phyloP scores from a whole-genome alignment of 176 grass and related monocot species.

The Rhynchospora breviuscula region DNA sequence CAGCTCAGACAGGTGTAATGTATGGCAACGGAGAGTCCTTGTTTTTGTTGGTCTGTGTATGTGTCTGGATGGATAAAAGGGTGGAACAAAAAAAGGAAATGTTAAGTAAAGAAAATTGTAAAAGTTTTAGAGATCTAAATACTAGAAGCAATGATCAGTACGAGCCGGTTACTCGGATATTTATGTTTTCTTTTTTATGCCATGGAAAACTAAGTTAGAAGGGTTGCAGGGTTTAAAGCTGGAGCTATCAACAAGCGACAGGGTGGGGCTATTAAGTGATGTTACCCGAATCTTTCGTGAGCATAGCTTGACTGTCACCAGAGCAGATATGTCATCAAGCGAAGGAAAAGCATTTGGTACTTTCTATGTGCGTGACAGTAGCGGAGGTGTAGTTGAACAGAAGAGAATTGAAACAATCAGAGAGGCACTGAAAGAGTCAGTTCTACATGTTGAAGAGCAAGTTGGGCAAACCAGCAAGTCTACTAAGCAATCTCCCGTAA shows the following conservation, averaged over 20 bases:
- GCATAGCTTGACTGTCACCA: conserved; percentile 77
- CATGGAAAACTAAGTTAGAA: background rate
- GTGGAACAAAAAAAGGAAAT: background rate
- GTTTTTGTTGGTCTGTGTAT: too few relatives aligned
- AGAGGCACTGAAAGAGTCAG: conserved; percentile 43
- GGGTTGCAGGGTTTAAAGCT: conserved; percentile 67
- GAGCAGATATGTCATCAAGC: conserved; percentile 53
- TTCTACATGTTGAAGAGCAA: conserved; percentile 55
- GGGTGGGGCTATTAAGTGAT: conserved; percentile 53
- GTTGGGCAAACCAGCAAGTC: conserved; percentile 27
- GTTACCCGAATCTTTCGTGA: conserved; percentile 88
- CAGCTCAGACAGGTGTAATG: too few relatives aligned
- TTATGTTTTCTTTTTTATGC: conserved; percentile 4
- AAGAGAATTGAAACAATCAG: conserved; percentile 67
- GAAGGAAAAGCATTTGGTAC: conserved; percentile 57
- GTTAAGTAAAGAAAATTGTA: background rate
- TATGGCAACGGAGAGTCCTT: too few relatives aligned
- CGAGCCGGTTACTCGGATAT: background rate
- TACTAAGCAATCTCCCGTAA: conserved; percentile 48
- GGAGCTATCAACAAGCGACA: conserved; percentile 61
- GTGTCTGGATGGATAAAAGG: background rate
- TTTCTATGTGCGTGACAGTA: conserved; percentile 58
- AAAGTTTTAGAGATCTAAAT: background rate
- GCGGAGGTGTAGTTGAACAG: conserved; percentile 44
- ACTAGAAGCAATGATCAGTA: background rate